phyloP scores from a whole-genome alignment of 176 grass and related monocot genomes.

The Cocos nucifera region DNA sequence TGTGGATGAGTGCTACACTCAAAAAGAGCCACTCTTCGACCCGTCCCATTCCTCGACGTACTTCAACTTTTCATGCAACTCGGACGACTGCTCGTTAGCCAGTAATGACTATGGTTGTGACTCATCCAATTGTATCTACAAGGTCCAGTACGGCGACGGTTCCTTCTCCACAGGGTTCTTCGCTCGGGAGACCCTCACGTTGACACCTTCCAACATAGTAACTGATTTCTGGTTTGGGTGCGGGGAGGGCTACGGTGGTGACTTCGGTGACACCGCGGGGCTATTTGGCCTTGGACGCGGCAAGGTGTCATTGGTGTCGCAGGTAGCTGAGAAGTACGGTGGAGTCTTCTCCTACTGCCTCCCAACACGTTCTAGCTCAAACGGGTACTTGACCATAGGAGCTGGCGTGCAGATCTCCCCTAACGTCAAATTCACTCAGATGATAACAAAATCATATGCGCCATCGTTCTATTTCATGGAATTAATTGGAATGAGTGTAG shows the following conservation, averaged over 20 bases:
- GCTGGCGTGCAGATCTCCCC: no score
- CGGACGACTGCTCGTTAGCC: no score
- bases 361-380: not conserved
- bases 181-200: no score
- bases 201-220: no score
- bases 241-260: no score
- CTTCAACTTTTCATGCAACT: not conserved
- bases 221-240: no score
- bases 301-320: not conserved
- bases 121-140: no score
- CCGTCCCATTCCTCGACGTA: not conserved
- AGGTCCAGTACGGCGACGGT: no score
- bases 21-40: slow-evolving; percentile 5
- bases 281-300: not conserved
- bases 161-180: no score
- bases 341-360: not conserved
- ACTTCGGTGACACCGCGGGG: not conserved
- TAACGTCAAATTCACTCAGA: no score
- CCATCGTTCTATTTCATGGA: not conserved
- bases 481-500: not conserved
- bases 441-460: no score
- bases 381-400: not conserved
- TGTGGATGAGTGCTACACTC: not conserved
- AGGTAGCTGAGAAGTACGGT: not conserved
- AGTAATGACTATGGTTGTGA: no score